Conservation (phyloP, 2,329 filamentous ascomycete genomes). For the Penicillium expansum region DNA sequence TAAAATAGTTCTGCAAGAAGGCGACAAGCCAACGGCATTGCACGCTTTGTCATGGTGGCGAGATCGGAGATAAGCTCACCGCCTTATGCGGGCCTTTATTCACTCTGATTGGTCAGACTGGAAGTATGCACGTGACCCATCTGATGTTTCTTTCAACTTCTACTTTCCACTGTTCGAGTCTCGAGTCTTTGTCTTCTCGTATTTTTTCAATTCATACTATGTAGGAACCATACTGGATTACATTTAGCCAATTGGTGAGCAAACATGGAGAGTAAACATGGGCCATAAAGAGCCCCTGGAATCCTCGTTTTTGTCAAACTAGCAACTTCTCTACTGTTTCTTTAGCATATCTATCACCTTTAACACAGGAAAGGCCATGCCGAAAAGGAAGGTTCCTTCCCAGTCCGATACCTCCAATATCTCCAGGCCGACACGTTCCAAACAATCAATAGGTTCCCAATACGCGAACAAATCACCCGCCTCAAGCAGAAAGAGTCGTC, state of each 20-base stretch:
- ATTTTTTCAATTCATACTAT: neutral
- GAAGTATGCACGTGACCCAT: neutral
- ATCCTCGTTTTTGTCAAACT: neutral
- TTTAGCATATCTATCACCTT: neutral
- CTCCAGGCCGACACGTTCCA: neutral
- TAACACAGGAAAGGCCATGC: neutral
- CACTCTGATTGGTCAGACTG: neutral
- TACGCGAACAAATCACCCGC: neutral
- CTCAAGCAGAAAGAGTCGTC: neutral
- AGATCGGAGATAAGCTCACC: constrained; percentile 34
- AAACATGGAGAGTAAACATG: neutral
- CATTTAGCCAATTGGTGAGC: neutral
- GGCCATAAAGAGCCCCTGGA: neutral
- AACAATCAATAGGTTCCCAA: neutral
- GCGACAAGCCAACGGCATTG: constrained; percentile 16
- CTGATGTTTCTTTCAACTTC: neutral
- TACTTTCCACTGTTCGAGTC: neutral
- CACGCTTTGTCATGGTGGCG: constrained; percentile 37
- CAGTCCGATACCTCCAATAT: neutral
- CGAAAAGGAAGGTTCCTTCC: neutral
- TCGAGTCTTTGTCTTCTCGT: neutral
- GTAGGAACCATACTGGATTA: neutral
- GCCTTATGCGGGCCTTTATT: constrained; percentile 9
- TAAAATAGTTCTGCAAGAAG: constrained; percentile 8
- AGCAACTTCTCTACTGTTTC: neutral